These are phyloP conservation scores for Lyophyllum atratum DNA, from an alignment of 768 basidiomycete genomes.

Conservation along the genomic window DNA sequence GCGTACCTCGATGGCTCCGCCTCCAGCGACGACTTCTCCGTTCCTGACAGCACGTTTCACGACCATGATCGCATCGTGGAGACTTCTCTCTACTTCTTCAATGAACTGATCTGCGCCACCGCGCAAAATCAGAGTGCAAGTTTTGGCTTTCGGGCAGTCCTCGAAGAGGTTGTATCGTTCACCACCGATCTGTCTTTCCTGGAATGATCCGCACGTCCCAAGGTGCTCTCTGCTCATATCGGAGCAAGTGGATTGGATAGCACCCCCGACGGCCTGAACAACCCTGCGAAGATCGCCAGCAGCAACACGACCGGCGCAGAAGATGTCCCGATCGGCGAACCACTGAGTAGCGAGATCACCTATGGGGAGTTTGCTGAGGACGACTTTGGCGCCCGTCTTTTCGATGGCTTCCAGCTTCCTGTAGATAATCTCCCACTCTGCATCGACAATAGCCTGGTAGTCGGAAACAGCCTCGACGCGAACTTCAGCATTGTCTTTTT, in stretches of 20 bases:
- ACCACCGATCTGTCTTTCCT: slow-evolving; percentile 95
- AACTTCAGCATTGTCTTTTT: slow-evolving; percentile 99
- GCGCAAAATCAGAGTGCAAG: slow-evolving; percentile 90
- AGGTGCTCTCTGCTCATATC: slow-evolving; percentile 90
- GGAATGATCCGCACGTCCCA: slow-evolving; percentile 89
- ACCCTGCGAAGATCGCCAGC: slow-evolving; percentile 90
- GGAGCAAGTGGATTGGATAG: slow-evolving; percentile 92
- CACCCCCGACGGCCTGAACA: slow-evolving; percentile 93
- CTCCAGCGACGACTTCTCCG: slow-evolving; percentile 95
- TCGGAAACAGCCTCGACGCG: slow-evolving; percentile 96
- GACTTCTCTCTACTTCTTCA: slow-evolving; percentile 94
- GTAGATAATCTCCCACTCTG: slow-evolving; percentile 99
- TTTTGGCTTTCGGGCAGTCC: slow-evolving; percentile 91
- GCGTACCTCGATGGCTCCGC: slow-evolving; percentile 92
- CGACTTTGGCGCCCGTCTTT: slow-evolving; percentile 95
- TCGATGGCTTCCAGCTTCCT: slow-evolving; percentile 95
- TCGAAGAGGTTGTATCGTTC: slow-evolving; percentile 97
- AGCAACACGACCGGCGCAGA: slow-evolving; percentile 96
- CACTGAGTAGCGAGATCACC: slow-evolving; percentile 99
- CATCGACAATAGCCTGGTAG: slow-evolving; percentile 99
- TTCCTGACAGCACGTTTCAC: slow-evolving; percentile 96
- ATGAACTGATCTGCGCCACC: slow-evolving; percentile 99
- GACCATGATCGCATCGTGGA: slow-evolving; percentile 99
- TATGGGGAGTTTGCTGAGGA: slow-evolving; percentile 96
- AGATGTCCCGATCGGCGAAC: slow-evolving; percentile 98